Evolutionary conservation across 2,329 filamentous ascomycete genomes (phyloP).

Genomic region (Sporothrix mexicana): DNA sequence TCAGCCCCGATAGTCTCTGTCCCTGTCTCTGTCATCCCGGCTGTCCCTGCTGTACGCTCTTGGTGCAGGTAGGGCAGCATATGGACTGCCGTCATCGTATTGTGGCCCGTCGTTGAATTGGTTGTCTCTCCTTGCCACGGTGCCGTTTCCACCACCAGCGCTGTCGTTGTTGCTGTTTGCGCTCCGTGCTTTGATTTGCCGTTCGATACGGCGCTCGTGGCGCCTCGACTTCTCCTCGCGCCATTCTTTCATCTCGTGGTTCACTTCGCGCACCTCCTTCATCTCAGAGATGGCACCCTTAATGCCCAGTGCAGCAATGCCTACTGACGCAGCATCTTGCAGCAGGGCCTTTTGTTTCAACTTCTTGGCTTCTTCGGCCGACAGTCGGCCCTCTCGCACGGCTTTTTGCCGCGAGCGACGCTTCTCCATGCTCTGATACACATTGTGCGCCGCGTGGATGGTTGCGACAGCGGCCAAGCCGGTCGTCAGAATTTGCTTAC

Average conservation of each 20-base stretch:
- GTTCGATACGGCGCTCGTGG: conserved; percentile 55
- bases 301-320: conserved; percentile 63
- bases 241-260: conserved; percentile 57
- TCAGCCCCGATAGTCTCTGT: conserved; percentile 27
- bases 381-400: conserved; percentile 60
- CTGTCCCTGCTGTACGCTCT: conserved; percentile 38
- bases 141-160: conserved; percentile 51
- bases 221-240: conserved; percentile 56
- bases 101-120: conserved; percentile 53
- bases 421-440: conserved; percentile 65
- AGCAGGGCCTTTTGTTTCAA: conserved; percentile 62
- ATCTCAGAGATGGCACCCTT: conserved; percentile 62
- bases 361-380: conserved; percentile 58
- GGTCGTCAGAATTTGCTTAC: conserved; percentile 65
- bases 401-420: conserved; percentile 59
- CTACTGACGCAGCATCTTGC: conserved; percentile 64
- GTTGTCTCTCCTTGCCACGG: conserved; percentile 48
- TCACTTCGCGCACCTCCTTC: conserved; percentile 60
- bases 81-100: conserved; percentile 57
- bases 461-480: conserved; percentile 64
- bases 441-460: conserved; percentile 64
- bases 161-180: conserved; percentile 36
- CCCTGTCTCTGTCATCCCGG: conserved; percentile 44
- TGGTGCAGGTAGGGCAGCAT: conserved; percentile 51
- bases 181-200: conserved; percentile 33